phyloP scores from a whole-genome alignment of 352 stramenopile genomes.

The Phytophthora brassicae region DNA sequence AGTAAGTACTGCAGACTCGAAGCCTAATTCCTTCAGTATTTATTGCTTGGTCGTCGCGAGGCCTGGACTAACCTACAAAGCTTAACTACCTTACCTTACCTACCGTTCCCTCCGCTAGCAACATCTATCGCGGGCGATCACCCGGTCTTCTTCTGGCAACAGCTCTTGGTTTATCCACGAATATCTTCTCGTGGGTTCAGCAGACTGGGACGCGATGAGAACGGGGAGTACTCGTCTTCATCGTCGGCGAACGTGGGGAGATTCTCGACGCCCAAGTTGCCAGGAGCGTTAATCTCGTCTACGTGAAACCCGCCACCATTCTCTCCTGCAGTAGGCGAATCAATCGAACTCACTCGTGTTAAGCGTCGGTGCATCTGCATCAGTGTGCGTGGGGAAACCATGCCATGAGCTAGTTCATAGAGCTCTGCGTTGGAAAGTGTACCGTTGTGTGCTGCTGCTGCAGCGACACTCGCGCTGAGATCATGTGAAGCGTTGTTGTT shows the following conservation, averaged over 20 bases:
- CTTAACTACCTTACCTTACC: constrained; percentile 7
- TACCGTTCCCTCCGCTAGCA: not conserved
- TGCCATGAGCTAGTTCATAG: constrained; percentile 80
- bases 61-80: constrained; percentile 1
- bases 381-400: constrained; percentile 69
- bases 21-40: constrained; percentile 21
- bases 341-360: constrained; percentile 68
- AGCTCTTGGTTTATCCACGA: constrained; percentile 28
- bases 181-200: constrained; percentile 48
- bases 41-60: constrained; percentile 4
- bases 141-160: not conserved
- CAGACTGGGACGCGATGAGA: constrained; percentile 40
- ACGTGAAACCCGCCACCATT: constrained; percentile 35
- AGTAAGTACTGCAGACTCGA: constrained; percentile 12
- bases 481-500: constrained; percentile 12
- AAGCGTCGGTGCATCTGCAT: constrained; percentile 68
- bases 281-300: constrained; percentile 49
- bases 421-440: constrained; percentile 71
- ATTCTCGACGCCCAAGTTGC: constrained; percentile 34
- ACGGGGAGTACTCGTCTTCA: constrained; percentile 38
- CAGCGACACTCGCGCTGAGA: constrained; percentile 14
- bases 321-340: constrained; percentile 58
- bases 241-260: constrained; percentile 32
- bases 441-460: constrained; percentile 19
- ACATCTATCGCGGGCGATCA: constrained; percentile 4